Evolutionary conservation across 164 flowering plant species (phyloP).

Genomic region (Akebia trifoliata): DNA sequence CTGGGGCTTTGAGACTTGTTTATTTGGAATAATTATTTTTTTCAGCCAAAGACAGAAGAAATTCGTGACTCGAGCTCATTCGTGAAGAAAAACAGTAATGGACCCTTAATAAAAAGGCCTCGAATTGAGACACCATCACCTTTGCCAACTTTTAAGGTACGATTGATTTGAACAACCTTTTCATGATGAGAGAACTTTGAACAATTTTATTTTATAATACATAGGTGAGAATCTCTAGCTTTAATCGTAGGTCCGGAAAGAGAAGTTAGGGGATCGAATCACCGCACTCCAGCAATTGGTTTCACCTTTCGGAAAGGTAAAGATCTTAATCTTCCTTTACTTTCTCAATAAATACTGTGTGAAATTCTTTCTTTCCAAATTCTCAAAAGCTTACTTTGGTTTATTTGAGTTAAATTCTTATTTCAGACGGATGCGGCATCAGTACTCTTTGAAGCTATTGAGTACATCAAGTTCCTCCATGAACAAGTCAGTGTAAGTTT

Average conservation of each 20-base stretch:
- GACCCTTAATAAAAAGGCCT: slow-evolving; percentile 53
- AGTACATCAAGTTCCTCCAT: slow-evolving; percentile 82
- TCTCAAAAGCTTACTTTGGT: slow-evolving; percentile 1
- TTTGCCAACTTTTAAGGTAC: slow-evolving; percentile 85
- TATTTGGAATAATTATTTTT: background rate
- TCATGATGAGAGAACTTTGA: slow-evolving; percentile 6
- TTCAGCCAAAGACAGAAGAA: slow-evolving; percentile 30
- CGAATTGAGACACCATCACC: slow-evolving; percentile 61
- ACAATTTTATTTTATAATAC: background rate
- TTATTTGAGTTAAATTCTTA: slow-evolving; percentile 6
- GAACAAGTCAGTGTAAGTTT: slow-evolving; percentile 70
- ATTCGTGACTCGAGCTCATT: slow-evolving; percentile 33
- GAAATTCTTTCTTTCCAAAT: background rate
- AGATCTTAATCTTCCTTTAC: slow-evolving; percentile 9
- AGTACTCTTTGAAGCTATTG: slow-evolving; percentile 75
- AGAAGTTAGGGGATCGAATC: slow-evolving; percentile 99
- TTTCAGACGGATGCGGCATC: slow-evolving; percentile 53
- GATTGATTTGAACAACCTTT: slow-evolving; percentile 2
- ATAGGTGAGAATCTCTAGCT: slow-evolving; percentile 2
- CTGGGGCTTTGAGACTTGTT: slow-evolving; percentile 10
- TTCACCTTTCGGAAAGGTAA: slow-evolving; percentile 98
- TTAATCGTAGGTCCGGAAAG: slow-evolving; percentile 73
- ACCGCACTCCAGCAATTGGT: slow-evolving; percentile 99
- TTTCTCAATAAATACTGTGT: slow-evolving; percentile 5
- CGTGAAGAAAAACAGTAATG: slow-evolving; percentile 41